These are phyloP conservation scores for Coffea humblotiana DNA, from an alignment of 305 asterid species.

Conservation along the genomic window DNA sequence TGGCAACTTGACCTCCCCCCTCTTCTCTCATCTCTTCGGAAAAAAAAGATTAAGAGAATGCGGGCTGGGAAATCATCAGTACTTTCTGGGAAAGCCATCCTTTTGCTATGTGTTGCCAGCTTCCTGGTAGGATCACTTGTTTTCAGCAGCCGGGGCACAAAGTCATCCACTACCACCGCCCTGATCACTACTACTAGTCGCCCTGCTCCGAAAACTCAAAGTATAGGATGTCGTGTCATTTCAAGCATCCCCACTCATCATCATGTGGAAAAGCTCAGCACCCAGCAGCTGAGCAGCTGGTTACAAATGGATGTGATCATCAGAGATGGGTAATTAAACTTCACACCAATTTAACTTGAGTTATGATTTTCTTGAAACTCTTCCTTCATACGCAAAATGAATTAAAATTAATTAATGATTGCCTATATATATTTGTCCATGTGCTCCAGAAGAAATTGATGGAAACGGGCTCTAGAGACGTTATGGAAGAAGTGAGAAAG, in stretches of 20 bases:
- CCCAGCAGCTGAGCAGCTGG: neutral
- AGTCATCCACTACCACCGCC: too few relatives aligned
- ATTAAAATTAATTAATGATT: neutral
- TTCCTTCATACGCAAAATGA: neutral
- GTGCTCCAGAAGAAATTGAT: conserved; percentile 35
- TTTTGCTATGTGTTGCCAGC: conserved; percentile 56
- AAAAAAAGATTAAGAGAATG: conserved; percentile 52
- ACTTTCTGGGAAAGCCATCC: conserved; percentile 46
- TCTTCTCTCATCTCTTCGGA: too few relatives aligned
- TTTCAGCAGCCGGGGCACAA: conserved; percentile 36
- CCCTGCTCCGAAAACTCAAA: conserved; percentile 17
- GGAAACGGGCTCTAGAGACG: conserved; percentile 34
- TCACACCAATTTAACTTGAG: too few relatives aligned
- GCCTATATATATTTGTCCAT: neutral
- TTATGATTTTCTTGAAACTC: neutral
- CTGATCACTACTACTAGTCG: neutral
- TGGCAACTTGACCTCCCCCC: conserved; percentile 6
- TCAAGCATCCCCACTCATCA: conserved; percentile 1
- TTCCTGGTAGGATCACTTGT: conserved; percentile 60
- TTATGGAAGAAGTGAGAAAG: conserved; percentile 50
- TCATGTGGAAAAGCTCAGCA: conserved; percentile 18
- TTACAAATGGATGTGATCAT: conserved; percentile 42
- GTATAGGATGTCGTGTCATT: conserved; percentile 13
- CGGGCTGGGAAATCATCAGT: conserved; percentile 30
- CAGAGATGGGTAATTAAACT: conserved; percentile 37